Evolutionary conservation across 768 basidiomycete species (phyloP).

Genomic region (Tubosaeta sp.): DNA sequence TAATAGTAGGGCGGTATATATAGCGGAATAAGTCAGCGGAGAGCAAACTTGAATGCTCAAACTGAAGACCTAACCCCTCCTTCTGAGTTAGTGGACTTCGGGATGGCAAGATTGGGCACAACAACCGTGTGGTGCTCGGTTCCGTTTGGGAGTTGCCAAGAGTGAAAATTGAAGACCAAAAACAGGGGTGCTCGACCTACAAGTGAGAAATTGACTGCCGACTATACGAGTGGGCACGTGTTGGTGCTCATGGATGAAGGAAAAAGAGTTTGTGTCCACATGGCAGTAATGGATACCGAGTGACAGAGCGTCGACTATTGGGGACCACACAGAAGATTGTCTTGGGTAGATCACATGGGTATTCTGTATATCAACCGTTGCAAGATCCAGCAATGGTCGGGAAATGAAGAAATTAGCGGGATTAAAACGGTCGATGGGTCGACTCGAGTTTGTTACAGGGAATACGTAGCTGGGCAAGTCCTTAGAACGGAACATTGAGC

Average conservation of each 20-base stretch:
- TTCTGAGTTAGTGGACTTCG: neutral
- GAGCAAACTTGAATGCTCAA: neutral
- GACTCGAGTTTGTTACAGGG: neutral
- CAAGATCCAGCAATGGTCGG: neutral
- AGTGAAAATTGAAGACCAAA: neutral
- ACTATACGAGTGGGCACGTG: neutral
- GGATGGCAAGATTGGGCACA: neutral
- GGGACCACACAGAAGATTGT: neutral
- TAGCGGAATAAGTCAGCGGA: neutral
- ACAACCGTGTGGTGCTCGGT: neutral
- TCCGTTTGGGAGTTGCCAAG: neutral
- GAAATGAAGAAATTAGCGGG: neutral
- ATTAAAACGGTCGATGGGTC: neutral
- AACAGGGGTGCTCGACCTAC: neutral
- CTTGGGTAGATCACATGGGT: neutral
- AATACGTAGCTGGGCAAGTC: neutral
- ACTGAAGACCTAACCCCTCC: neutral
- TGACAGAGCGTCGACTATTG: neutral
- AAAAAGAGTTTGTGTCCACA: neutral
- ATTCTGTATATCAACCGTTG: neutral
- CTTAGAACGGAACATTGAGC: neutral
- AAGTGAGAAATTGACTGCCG: neutral
- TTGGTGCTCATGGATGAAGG: neutral
- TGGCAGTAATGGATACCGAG: neutral
- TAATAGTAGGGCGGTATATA: constrained; percentile 13